Evolutionary conservation across 768 basidiomycete species (phyloP).

Genomic region (Tricholoma terreum): DNA sequence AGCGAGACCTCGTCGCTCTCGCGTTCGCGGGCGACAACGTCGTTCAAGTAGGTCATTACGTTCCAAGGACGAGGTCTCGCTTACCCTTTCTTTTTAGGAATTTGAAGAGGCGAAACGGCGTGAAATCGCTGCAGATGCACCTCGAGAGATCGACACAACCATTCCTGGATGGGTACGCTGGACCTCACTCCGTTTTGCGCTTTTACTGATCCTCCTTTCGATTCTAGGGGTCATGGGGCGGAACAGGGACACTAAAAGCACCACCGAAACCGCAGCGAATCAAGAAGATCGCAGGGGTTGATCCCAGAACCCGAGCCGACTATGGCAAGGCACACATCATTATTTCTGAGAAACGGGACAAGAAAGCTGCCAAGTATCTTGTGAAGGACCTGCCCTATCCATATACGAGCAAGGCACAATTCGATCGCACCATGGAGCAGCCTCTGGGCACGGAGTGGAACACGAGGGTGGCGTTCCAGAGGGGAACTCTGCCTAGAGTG

Average conservation of each 20-base stretch:
- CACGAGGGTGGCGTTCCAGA: slow-evolving; percentile 79
- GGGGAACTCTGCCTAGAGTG: slow-evolving; percentile 79
- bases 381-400: slow-evolving; percentile 93
- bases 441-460: slow-evolving; percentile 95
- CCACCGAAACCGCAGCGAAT: slow-evolving; percentile 68
- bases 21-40: slow-evolving; percentile 99
- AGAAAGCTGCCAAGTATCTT: slow-evolving; percentile 86
- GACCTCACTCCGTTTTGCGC: not conserved
- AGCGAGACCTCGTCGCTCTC: slow-evolving; percentile 87
- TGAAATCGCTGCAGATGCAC: slow-evolving; percentile 86
- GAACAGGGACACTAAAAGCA: slow-evolving; percentile 60
- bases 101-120: slow-evolving; percentile 82
- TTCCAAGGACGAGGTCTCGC: not conserved
- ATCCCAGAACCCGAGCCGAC: slow-evolving; percentile 77
- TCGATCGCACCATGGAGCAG: slow-evolving; percentile 75
- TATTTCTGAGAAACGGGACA: slow-evolving; percentile 93
- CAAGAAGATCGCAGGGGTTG: slow-evolving; percentile 80
- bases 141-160: slow-evolving; percentile 82
- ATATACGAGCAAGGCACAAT: slow-evolving; percentile 91
- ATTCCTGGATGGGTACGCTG: slow-evolving; percentile 89
- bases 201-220: slow-evolving; percentile 2
- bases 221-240: slow-evolving; percentile 87
- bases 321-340: slow-evolving; percentile 85
- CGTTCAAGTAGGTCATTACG: slow-evolving; percentile 58
- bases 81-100: slow-evolving; percentile 44